Evolutionary conservation across 2,329 filamentous ascomycete genomes (phyloP), one percentile per base, ranked within the genome.

Genomic region (Nemania sp.): DNA sequence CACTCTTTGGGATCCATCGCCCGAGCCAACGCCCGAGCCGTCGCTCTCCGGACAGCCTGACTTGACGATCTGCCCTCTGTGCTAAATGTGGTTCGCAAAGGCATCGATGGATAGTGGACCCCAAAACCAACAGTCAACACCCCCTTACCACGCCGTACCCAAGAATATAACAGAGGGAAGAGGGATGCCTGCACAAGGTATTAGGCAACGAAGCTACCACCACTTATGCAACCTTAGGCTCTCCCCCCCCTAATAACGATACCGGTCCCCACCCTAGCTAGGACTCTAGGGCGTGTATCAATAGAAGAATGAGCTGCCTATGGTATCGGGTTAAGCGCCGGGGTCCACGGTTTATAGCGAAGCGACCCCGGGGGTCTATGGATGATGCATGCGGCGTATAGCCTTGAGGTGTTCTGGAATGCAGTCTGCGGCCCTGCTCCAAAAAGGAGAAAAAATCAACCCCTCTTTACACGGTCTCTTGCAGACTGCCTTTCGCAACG

Each of bases 231-330:
- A 18, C 29, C 15, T 18, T 17, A 49, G 12, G n/a, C n/a, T n/a
- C 12, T 34, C 37, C 17, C 48, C 47, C 43, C 12, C 17, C 46
- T 18, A 9, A 51, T 39, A 32, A 5, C 10, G 15, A 52, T 45
- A 46, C 35, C 29, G 34, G 21, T 48, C 59, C 25, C 59, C 59
- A 57, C 50, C 50, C 59, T 12, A 35, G 34, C 46, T 62, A 62
- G 59, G 59, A 62, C 59, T 55, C 20, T 12, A 18, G 45, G 25
- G 35, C 32, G 43, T 49, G 17, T 58, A 49, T 45, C 49, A 20
- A 54, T 57, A 60, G 46, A 25, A 34, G n/a, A 50, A 62, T 47
- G 45, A 34, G 34, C 29, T 29, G 17, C 12, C 20, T n/a, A 29
- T 18, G 54, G 17, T 51, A 39, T 25, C 15, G 39, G 39, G 59